Conservation (phyloP, 2,329 filamentous ascomycete genomes). For the Scorias spongiosa region DNA sequence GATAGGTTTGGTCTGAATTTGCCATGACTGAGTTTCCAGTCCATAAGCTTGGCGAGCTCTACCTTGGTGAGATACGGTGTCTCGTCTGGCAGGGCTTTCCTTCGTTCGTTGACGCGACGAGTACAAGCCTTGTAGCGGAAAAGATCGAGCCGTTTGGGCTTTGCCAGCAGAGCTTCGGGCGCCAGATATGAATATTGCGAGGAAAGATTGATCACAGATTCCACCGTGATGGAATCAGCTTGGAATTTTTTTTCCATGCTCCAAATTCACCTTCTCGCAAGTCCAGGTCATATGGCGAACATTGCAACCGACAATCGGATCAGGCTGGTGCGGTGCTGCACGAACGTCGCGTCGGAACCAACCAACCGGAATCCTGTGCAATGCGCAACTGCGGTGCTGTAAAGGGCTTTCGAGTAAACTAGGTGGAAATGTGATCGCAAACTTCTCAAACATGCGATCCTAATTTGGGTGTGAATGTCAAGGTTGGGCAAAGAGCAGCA, state of each 20-base stretch:
- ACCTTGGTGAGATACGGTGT: conserved; percentile 35
- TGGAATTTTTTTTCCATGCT: background rate
- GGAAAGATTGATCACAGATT: background rate
- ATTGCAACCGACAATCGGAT: too few relatives aligned
- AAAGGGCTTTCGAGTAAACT: too few relatives aligned
- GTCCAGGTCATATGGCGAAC: too few relatives aligned
- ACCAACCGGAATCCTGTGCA: too few relatives aligned
- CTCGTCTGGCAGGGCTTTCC: too few relatives aligned
- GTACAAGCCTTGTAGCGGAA: background rate
- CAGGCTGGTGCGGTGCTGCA: too few relatives aligned
- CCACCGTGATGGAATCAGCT: background rate
- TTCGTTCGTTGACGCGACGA: background rate
- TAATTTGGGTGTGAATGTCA: too few relatives aligned
- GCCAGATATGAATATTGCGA: background rate
- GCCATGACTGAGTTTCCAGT: conserved; percentile 56
- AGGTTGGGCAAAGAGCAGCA: too few relatives aligned
- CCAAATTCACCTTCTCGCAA: background rate
- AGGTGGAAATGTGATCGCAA: too few relatives aligned
- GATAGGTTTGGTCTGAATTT: conserved; percentile 34
- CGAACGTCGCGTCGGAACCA: too few relatives aligned
- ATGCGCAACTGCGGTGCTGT: too few relatives aligned
- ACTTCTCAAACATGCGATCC: too few relatives aligned
- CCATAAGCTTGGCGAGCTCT: conserved; percentile 45
- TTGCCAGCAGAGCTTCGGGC: background rate
- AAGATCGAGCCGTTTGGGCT: background rate